Base-by-base conservation (phyloP, 768 basidiomycete species). In the Baorangia bicolor region DNA sequence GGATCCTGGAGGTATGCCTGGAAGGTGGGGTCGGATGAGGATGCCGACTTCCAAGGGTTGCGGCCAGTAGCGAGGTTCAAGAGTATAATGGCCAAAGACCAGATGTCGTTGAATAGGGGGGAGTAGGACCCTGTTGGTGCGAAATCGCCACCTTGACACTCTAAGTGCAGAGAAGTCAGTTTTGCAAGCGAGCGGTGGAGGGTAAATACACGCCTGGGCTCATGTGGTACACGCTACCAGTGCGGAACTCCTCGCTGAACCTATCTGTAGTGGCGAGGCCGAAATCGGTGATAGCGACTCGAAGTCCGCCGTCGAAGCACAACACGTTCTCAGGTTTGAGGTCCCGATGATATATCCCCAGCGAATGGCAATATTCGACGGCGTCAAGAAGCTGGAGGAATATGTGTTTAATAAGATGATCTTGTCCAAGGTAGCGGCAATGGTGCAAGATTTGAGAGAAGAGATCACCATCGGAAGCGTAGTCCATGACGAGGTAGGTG, bases 211-310 rank as follows among this genome's bases (percentile, higher is more conserved):
- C 72, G 86, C 90, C 93, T 73, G 95, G 95, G 66, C 92, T 94
- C 90, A 98, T 95, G 74, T 97, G 96, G 73, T 94, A 97, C n/a
- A 94, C 85, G 64, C 92, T 94, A n/a, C 95, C 95, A 34, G 94
- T 97, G 49, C 92, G 85, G 73, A 94, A 93, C 71, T 98, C 95
- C 51, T 82, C 82, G 64, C 92, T 94, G 52, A 83, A 77, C 67
- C 82, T 83, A 60, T 96, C 93, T 21, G 88, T 89, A 5, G 95
- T 97, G 3, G 95, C 89, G 8, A 98, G 82, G 23, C 96, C 96
- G 71, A 98, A 98, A 74, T 98, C 96, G 35, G 94, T 95, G 59
- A 98, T 82, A 49, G 91, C 87, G 49, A 97, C 82, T 48, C 83
- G 79, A 60, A 80, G 77, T 45, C 94, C 94, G 59, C 81, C 73